These are phyloP conservation scores for Ustilago nuda DNA, from an alignment of 1,284 basidiomycete species.

Conservation along the genomic window DNA sequence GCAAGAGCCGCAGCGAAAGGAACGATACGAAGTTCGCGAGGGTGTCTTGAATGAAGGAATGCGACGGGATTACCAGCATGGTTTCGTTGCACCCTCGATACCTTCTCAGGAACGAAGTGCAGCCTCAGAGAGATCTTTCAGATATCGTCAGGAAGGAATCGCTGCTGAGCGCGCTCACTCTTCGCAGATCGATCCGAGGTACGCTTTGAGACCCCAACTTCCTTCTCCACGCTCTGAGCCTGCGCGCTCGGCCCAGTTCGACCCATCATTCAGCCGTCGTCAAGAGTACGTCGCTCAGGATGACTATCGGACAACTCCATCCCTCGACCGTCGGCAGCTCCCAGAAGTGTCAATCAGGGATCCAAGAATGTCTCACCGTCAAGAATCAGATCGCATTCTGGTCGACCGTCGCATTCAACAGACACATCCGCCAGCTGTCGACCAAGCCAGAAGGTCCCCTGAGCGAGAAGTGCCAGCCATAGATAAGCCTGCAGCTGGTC, in stretches of 20 bases:
- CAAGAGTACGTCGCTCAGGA: background rate
- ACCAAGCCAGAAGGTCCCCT: background rate
- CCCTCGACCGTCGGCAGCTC: background rate
- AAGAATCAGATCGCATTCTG: background rate
- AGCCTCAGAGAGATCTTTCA: background rate
- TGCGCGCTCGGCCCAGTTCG: background rate
- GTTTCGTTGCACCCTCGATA: background rate
- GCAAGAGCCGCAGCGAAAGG: background rate
- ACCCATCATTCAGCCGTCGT: background rate
- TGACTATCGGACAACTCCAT: background rate
- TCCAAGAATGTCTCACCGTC: background rate
- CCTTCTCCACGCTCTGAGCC: conserved; percentile 5
- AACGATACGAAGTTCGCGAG: background rate
- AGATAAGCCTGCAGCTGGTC: background rate
- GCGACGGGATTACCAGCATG: background rate
- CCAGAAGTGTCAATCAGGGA: background rate
- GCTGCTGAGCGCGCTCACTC: background rate
- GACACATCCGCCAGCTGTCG: background rate
- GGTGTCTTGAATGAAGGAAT: background rate
- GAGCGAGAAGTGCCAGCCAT: background rate
- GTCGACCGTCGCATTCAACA: background rate
- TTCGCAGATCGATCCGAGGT: background rate
- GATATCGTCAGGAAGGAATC: background rate
- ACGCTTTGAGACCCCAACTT: background rate
- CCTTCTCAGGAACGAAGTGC: background rate